A percentile compares a stretch with the other conserved stretches of the same genome.
These are phyloP conservation scores for Peterozyma toletana DNA, from an alignment of 805 yeast genomes.

Conservation along the genomic window DNA sequence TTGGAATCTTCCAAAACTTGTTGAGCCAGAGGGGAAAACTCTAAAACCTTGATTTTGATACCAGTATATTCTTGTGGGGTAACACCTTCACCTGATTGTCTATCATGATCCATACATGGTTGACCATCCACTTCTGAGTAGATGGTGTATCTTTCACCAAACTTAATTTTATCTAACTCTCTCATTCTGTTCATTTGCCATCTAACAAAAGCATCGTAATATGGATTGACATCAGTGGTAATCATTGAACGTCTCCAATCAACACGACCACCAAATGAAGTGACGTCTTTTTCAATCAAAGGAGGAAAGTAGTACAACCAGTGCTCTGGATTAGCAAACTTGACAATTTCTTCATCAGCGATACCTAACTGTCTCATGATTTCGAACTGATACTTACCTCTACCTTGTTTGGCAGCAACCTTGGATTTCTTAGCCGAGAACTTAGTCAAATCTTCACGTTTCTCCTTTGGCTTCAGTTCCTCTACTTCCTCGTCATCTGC, in stretches of 20 bases:
- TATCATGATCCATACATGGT: conserved; percentile 99
- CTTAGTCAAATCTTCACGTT: conserved; percentile 76
- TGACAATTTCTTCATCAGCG: conserved; percentile 70
- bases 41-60: conserved; percentile 71
- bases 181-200: conserved; percentile 94
- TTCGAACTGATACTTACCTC: conserved; percentile 91
- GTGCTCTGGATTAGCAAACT: conserved; percentile 86
- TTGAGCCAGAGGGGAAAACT: conserved; percentile 50
- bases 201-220: conserved; percentile 88
- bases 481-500: conserved; percentile 48
- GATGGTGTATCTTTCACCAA: conserved; percentile 96
- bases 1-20: conserved; percentile 43
- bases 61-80: conserved; percentile 95
- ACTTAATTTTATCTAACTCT: conserved; percentile 85
- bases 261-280: conserved; percentile 80
- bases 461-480: conserved; percentile 23
- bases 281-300: conserved; percentile 73
- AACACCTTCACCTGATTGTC: conserved; percentile 95
- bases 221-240: conserved; percentile 93
- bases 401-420: conserved; percentile 89
- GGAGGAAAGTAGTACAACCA: conserved; percentile 95
- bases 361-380: conserved; percentile 95
- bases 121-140: conserved; percentile 98
- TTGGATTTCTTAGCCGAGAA: conserved; percentile 90
- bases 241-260: conserved; percentile 98